These are phyloP conservation scores for Phyllosticta paracitricarpa DNA, from an alignment of 2,329 filamentous ascomycete genomes.

Conservation along the genomic window DNA sequence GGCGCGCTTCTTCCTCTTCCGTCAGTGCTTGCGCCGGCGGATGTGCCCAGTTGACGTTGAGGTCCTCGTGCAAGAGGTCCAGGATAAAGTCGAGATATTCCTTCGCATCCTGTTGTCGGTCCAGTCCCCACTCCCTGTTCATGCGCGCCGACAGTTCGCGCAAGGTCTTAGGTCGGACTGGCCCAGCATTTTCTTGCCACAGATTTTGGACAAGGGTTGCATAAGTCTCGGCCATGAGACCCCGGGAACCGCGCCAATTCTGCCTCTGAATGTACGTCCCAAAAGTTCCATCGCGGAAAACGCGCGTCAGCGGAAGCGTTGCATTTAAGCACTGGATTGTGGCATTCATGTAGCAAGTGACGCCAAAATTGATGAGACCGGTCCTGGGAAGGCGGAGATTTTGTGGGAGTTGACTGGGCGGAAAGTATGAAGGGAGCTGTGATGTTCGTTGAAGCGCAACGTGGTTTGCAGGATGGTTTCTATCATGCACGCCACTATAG, in stretches of 20 bases:
- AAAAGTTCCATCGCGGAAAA: constrained; percentile 56
- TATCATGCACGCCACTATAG: constrained; percentile 71
- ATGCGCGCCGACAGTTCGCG: constrained; percentile 54
- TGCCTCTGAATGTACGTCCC: constrained; percentile 47
- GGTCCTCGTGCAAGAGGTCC: constrained; percentile 74
- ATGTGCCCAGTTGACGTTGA: constrained; percentile 58
- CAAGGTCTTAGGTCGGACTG: constrained; percentile 37
- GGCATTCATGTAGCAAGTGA: constrained; percentile 90
- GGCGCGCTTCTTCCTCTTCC: constrained; percentile 48
- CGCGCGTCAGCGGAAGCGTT: constrained; percentile 52
- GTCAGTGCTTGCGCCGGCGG: constrained; percentile 49
- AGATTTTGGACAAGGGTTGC: constrained; percentile 51
- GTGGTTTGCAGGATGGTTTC: constrained; percentile 25
- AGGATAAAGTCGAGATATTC: constrained; percentile 82
- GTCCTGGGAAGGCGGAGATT: constrained; percentile 47
- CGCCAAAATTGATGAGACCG: constrained; percentile 69
- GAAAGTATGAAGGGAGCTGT: constrained; percentile 35
- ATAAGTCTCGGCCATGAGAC: constrained; percentile 52
- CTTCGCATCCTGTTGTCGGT: constrained; percentile 78
- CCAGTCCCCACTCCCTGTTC: constrained; percentile 59
- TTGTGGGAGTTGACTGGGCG: constrained; percentile 33
- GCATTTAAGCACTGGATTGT: constrained; percentile 73
- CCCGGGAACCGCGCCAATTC: constrained; percentile 57
- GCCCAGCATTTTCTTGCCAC: constrained; percentile 48
- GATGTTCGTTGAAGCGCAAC: constrained; percentile 24